Percentiles rank a stretch among this genome's conserved stretches.
Evolutionary conservation across 345 rosid species (phyloP).

Genomic region (Combretum micranthum): DNA sequence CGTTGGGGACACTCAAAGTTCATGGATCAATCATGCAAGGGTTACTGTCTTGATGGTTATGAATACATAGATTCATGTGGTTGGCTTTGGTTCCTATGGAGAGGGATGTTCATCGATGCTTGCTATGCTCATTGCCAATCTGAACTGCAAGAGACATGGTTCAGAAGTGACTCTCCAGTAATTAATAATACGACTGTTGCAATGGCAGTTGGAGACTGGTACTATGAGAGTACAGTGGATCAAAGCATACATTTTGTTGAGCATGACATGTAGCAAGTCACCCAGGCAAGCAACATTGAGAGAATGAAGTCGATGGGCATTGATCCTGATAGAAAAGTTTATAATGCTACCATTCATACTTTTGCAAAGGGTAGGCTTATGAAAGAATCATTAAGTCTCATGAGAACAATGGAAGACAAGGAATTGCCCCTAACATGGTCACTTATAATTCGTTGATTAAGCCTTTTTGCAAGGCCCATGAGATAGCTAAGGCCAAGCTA

Average conservation of each 20-base stretch:
- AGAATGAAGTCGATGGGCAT: conserved; percentile 50
- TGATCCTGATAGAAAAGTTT: conserved; percentile 78
- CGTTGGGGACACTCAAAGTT: too few relatives aligned
- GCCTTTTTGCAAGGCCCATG: too few relatives aligned
- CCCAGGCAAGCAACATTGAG: too few relatives aligned
- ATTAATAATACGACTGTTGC: conserved; percentile 51
- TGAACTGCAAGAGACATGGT: conserved; percentile 76
- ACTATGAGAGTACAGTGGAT: conserved; percentile 44
- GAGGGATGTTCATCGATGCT: conserved; percentile 76
- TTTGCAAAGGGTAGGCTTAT: conserved; percentile 70
- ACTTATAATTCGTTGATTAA: too few relatives aligned
- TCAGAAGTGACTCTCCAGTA: conserved; percentile 55
- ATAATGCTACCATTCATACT: conserved; percentile 71
- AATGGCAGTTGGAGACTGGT: conserved; percentile 26
- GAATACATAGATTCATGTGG: too few relatives aligned
- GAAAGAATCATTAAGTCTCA: conserved; percentile 50
- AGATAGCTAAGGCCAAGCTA: too few relatives aligned
- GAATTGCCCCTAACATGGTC: too few relatives aligned
- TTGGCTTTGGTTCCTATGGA: too few relatives aligned
- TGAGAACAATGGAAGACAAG: too few relatives aligned
- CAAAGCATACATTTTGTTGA: conserved; percentile 80
- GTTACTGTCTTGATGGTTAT: too few relatives aligned
- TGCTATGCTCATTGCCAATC: conserved; percentile 92
- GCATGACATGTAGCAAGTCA: too few relatives aligned
- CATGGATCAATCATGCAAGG: too few relatives aligned